Evolutionary conservation across 768 basidiomycete species (phyloP), one percentile per base, ranked within the genome.

Genomic region (Mycena floridula): DNA sequence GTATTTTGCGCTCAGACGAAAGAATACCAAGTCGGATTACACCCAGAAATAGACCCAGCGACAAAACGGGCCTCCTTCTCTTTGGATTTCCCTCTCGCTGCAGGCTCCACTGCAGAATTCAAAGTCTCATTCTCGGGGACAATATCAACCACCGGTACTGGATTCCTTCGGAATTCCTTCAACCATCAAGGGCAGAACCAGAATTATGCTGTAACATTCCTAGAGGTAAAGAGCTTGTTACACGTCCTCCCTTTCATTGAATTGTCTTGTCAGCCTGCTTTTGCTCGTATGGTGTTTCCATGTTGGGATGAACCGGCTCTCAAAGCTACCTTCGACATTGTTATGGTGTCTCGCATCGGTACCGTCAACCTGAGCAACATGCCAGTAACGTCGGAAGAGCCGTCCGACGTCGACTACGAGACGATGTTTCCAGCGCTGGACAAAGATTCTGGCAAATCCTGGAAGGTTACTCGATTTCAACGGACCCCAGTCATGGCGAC

Each of bases 221-320:
- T n/a, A n/a, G n/a, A n/a, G n/a, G n/a, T n/a, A 38, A 9, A n/a
- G n/a, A n/a, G n/a, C n/a, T n/a, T n/a, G n/a, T n/a, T n/a, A n/a
- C n/a, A n/a, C n/a, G n/a, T n/a, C n/a, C n/a, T n/a, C n/a, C n/a
- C n/a, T n/a, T n/a, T n/a, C n/a, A n/a, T n/a, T n/a, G n/a, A n/a
- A 22, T 46, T 28, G 8, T 22, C 30, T 22, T 23, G 42, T 13
- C n/a, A 95, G 84, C 82, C 93, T 28, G 95, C 88, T 30, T 82
- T 82, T 47, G 93, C 94, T 7, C 72, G 93, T 40, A 74, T 79
- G 30, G 79, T 85, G 5, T 88, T 90, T 56, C 80, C 80, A 16
- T 79, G 77, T 62, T 87, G 81, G 79, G 85, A 88, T 54, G 85
- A 88, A 55, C 87, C 85, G 8, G 65, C 67, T 25, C 66, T 86